phyloP scores from a whole-genome alignment of 305 asterid species.

The Fraxinus albicans region DNA sequence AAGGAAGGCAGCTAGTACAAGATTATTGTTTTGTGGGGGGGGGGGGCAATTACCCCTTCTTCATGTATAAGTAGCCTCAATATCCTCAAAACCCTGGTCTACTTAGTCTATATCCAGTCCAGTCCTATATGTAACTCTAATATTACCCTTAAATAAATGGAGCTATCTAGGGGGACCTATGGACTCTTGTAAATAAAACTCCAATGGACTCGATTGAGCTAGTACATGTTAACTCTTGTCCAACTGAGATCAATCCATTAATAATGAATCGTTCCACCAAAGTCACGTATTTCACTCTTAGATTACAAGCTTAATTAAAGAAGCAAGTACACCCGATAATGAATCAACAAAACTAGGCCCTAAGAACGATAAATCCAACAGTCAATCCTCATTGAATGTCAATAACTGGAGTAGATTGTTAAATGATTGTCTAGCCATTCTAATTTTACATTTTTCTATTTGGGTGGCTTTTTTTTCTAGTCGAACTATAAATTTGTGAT shows the following conservation, averaged over 20 bases:
- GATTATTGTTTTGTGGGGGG: not conserved
- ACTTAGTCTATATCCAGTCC: not conserved
- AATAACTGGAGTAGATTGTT: not conserved
- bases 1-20: not conserved
- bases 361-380: not conserved
- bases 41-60: not conserved
- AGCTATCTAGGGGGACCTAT: not conserved
- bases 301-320: not conserved
- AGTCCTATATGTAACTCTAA: not conserved
- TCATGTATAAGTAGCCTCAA: not conserved
- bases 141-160: not conserved
- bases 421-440: not conserved
- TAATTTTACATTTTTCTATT: not conserved
- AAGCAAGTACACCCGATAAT: not conserved
- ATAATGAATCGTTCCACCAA: not conserved
- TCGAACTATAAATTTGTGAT: not conserved
- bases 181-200: not conserved
- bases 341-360: not conserved
- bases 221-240: not conserved
- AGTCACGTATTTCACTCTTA: not conserved
- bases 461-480: not conserved
- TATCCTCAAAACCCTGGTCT: not conserved
- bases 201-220: not conserved
- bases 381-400: not conserved
- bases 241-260: not conserved